Evolutionary conservation across 305 asterid genomes (phyloP), one percentile per base, ranked within the genome.

Genomic region (Solanum chacoense): DNA sequence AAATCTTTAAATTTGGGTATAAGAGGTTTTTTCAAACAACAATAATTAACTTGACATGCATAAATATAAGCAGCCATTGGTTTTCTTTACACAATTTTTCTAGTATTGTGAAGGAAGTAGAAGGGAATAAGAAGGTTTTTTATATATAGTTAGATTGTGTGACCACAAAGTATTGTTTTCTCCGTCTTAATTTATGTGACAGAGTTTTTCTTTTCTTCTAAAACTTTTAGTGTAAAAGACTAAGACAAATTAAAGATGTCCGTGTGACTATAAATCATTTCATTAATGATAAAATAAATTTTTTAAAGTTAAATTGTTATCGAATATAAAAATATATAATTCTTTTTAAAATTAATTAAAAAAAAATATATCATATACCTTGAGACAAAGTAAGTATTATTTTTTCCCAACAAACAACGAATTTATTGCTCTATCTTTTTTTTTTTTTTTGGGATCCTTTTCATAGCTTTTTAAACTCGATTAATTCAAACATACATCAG

Each of bases 11-110:
- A 45, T 13, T 45, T 45, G 59, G 20, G 59, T 45, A 45, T 5
- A 45, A 5, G 38, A 34, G 86, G 84, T 24, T 45, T 87, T 42
- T 77, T 76, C 14, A 36, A 42, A 67, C 88, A 45, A 40, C 90
- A 88, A 89, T 34, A 84, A 89, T 40, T 71, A 86, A 78, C 5
- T 34, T 74, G 90, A 65, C 81, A 85, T 85, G 86, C 20, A 79
- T 77, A 65, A 75, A 69, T 77, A 73, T 73, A 35, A 87, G 59
- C 7, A 29, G 89, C 86, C 86, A 77, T 87, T 38, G 83, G 72
- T 29, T 69, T 69, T 26, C 75, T 69, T 26, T 69, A 26, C 20
- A 69, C 34, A 26, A 26, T 2, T 69, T 26, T 69, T 69, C 32
- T 26, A 26, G 8, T 69, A 69, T 69, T 69, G 16, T 69, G 75